These are phyloP conservation scores for Sporopachydermia lactativora DNA, from an alignment of 805 yeast species.

Conservation along the genomic window DNA sequence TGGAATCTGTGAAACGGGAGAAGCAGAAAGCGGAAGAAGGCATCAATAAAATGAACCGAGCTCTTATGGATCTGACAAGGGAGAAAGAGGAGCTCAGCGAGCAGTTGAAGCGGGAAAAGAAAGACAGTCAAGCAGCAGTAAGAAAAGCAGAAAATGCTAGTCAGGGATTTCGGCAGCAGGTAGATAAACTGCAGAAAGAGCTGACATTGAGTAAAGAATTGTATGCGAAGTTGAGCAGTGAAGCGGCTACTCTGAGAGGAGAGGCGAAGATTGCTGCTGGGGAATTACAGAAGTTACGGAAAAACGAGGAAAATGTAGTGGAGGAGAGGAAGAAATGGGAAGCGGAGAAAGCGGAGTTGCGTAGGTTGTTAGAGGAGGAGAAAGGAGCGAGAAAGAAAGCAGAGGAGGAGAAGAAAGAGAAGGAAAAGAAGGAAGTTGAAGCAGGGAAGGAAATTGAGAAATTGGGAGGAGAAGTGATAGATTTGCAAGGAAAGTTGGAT, in stretches of 20 bases:
- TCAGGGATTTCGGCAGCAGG: conserved; percentile 12
- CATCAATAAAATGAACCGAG: conserved; percentile 81
- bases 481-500: conserved; percentile 13
- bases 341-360: conserved; percentile 6
- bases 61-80: conserved; percentile 49
- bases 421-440: conserved; percentile 12
- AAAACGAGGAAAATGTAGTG: conserved; percentile 9
- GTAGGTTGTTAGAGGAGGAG: conserved; percentile 15
- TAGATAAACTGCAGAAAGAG: conserved; percentile 11
- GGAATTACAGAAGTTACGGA: conserved; percentile 14
- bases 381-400: conserved; percentile 15
- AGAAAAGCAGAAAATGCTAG: conserved; percentile 12
- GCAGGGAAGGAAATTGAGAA: conserved; percentile 11
- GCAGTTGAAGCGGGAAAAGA: conserved; percentile 27
- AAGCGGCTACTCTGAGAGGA: not conserved
- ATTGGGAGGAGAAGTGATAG: conserved; percentile 2
- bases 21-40: conserved; percentile 71
- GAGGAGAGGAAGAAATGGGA: not conserved
- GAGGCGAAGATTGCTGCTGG: conserved; percentile 14
- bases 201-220: conserved; percentile 9
- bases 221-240: not conserved
- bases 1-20: conserved; percentile 23
- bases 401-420: conserved; percentile 14
- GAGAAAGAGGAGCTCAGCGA: conserved; percentile 40
- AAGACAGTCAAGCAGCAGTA: conserved; percentile 18